Evolutionary conservation across 768 basidiomycete species (phyloP), one percentile per base, ranked within the genome.

Genomic region (Mycena filopes): DNA sequence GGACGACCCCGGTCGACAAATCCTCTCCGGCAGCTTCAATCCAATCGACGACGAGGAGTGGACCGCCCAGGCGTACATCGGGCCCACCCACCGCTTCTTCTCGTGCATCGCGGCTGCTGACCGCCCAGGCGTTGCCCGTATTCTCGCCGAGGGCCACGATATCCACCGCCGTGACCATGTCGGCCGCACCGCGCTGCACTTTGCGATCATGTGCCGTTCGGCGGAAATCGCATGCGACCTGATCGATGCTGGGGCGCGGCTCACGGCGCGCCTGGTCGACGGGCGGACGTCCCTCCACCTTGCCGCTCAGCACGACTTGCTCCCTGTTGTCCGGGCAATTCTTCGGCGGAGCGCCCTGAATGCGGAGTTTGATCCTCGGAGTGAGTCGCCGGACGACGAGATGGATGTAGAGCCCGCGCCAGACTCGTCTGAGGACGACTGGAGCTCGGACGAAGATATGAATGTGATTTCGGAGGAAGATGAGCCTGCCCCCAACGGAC

Each of bases 31-130:
- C 0, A 84, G 86, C 13, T 86, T 88, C 77, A 84, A 86, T 50
- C 87, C 87, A 0, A 87, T 89, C 70, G 87, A 89, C 63, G 85
- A 82, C 6, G 86, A 84, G 9, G 87, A 88, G 79, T 89, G 88
- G 89, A 81, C 82, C 59, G 84, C 80, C 28, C 83, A 87, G 63
- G 87, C 84, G 10, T 90, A 89, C 71, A 80, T 87, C 63, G 85
- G 83, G 15, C 80, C 79, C 18, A 80, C 81, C 2, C 83, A 85
- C 58, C 80, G 81, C 60, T 82, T 90, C 59, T 89, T 89, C 74
- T 67, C 74, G 11, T 84, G 85, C 20, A 86, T 90, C 61, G 82
- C 79, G 1, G 70, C 78, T 7, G 73, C 76, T 42, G 84, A 90
- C 67, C 75, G 78, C 0, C 71, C 72, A 7, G 66, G 73, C 0